Evolutionary conservation across 768 basidiomycete genomes (phyloP).

Genomic region (Mycena galericulata): DNA sequence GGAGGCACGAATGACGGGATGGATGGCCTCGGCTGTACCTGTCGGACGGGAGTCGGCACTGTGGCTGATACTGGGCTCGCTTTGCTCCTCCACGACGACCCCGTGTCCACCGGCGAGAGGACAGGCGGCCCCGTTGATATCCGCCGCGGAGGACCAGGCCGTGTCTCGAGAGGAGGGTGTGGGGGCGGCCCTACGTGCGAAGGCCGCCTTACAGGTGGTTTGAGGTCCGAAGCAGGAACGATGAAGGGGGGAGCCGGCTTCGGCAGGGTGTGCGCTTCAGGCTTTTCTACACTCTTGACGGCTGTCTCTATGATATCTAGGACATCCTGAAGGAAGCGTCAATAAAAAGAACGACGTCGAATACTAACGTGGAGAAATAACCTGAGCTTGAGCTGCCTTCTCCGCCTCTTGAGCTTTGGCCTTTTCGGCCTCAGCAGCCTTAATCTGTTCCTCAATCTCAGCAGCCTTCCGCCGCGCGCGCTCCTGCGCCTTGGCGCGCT

Average conservation of each 20-base stretch:
- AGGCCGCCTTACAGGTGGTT: constrained; percentile 21
- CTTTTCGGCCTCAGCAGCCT: constrained; percentile 55
- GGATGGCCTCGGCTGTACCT: constrained; percentile 37
- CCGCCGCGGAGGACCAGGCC: constrained; percentile 43
- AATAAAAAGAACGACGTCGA: neutral
- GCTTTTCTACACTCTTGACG: constrained; percentile 21
- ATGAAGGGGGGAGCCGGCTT: neutral
- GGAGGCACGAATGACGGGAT: constrained; percentile 40
- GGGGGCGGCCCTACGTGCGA: constrained; percentile 30
- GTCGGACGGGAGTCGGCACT: constrained; percentile 45
- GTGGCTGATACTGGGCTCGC: constrained; percentile 46
- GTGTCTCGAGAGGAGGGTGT: constrained; percentile 43
- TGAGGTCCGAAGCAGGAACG: neutral
- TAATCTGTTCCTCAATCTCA: constrained; percentile 78
- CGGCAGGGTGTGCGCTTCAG: neutral
- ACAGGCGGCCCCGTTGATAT: constrained; percentile 45
- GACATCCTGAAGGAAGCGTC: constrained; percentile 28
- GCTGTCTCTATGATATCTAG: constrained; percentile 34
- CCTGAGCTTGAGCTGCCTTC: constrained; percentile 23
- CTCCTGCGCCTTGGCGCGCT: constrained; percentile 83
- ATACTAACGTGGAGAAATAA: constrained; percentile 7
- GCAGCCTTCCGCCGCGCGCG: constrained; percentile 84
- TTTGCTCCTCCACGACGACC: constrained; percentile 73
- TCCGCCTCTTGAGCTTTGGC: constrained; percentile 36
- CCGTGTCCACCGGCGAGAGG: constrained; percentile 54